Evolutionary conservation across 257 asterid species (phyloP), one percentile per base, ranked within the genome.

Genomic region (Plantago elongata): DNA sequence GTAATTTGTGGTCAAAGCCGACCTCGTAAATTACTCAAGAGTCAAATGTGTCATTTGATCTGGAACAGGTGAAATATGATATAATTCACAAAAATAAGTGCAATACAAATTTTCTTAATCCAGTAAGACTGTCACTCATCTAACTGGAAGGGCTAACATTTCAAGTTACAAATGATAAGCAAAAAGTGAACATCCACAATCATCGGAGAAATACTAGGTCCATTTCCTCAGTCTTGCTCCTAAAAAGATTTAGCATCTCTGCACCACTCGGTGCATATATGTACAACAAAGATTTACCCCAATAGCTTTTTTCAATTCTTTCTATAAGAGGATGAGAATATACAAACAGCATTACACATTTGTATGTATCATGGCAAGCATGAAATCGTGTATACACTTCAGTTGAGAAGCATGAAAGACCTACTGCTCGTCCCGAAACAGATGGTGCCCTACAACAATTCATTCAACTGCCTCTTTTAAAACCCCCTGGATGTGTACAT

Each of bases 191-290:
- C 60, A 52, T 7, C 22, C 40, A 22, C 13, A 22, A 52, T 11
- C 45, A 46, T 40, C 46, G 68, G 54, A 55, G 51, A 65, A 38
- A 47, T 42, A 64, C 60, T 30, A 58, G 40, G 43, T 51, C 65
- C 34, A 9, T 52, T 43, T 54, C 62, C 64, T 56, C 64, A 52
- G 51, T 65, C 47, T 29, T 18, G 46, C 44, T 22, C 59, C 16
- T 49, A 12, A 38, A 43, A 49, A 44, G 37, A 13, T 47, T 17
- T 16, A 51, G 37, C n/a, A 16, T 51, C 27, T 9, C 37, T 9
- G 7, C 57, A 15, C 57, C 16, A 13, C 11, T n/a, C 13, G 15
- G 57, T 59, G 49, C 52, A 59, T 17, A 43, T 27, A 45, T 13
- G 63, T 49, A 38, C 17, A 50, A 29, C 44, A 40, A 17, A 27